Evolutionary conservation across 2,329 filamentous ascomycete species (phyloP).

Genomic region (Colletotrichum spinosum): DNA sequence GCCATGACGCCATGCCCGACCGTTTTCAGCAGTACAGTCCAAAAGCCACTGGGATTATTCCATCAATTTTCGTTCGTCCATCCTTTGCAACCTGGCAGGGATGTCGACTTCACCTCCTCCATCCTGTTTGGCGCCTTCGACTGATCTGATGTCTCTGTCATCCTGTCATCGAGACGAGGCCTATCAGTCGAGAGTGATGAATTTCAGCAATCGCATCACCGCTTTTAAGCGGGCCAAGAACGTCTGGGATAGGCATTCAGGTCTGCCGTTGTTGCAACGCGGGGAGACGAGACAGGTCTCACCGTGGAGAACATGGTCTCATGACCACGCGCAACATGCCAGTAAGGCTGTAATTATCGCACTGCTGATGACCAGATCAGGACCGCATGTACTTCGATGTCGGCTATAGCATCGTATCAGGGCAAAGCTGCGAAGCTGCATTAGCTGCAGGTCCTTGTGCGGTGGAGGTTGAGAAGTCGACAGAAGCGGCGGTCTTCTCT

Average conservation of each 20-base stretch:
- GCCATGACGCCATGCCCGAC: neutral
- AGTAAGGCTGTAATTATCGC: slow-evolving; percentile 27
- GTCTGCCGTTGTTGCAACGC: slow-evolving; percentile 12
- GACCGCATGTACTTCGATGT: slow-evolving; percentile 27
- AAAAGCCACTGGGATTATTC: slow-evolving; percentile 1
- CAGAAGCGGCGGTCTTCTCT: slow-evolving; percentile 27
- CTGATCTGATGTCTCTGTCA: slow-evolving; percentile 20
- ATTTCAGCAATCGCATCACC: neutral
- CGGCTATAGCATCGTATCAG: neutral
- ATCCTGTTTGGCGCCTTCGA: slow-evolving; percentile 3
- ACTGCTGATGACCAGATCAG: slow-evolving; percentile 15
- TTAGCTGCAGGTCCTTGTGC: slow-evolving; percentile 10
- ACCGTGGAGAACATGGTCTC: slow-evolving; percentile 20
- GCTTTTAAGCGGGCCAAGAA: slow-evolving; percentile 1
- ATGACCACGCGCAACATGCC: slow-evolving; percentile 26
- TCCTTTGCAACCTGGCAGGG: slow-evolving; percentile 13
- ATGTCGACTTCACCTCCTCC: neutral
- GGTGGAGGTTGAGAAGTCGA: slow-evolving; percentile 16
- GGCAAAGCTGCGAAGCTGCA: slow-evolving; percentile 3
- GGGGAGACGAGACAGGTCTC: slow-evolving; percentile 22
- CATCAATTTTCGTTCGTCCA: slow-evolving; percentile 11
- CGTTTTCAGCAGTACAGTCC: neutral
- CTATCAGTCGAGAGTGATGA: slow-evolving; percentile 31
- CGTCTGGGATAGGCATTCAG: neutral
- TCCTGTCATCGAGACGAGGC: neutral